A percentile compares a stretch with the other conserved stretches of the same genome.
These are phyloP conservation scores for Pyrenula aspistea DNA, from an alignment of 495 filamentous ascomycete species.

Conservation along the genomic window DNA sequence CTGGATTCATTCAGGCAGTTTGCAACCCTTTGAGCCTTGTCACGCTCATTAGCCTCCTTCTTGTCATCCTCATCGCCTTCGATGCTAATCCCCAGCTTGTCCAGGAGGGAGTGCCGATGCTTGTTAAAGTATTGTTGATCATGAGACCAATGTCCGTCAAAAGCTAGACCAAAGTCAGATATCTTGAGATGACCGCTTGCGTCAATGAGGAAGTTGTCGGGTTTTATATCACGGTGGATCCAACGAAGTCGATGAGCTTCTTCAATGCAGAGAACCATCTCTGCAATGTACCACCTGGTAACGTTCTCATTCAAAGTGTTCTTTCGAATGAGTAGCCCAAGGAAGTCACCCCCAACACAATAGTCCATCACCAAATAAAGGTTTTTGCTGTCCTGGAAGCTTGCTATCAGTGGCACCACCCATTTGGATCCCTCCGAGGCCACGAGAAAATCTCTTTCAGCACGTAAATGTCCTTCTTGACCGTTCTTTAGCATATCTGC, in stretches of 20 bases:
- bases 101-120: constrained; percentile 64
- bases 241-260: constrained; percentile 76
- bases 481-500: constrained; percentile 77
- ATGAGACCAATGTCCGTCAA: constrained; percentile 91
- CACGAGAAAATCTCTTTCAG: constrained; percentile 85
- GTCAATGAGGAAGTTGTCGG: constrained; percentile 89
- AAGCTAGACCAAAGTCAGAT: constrained; percentile 87
- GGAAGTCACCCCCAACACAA: constrained; percentile 90
- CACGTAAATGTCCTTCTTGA: constrained; percentile 85
- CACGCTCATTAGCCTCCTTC: constrained; percentile 30
- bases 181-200: constrained; percentile 86
- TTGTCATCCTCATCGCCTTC: constrained; percentile 65
- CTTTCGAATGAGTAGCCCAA: constrained; percentile 72
- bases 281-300: constrained; percentile 76
- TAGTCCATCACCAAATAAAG: constrained; percentile 96
- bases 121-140: constrained; percentile 74
- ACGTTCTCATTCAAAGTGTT: constrained; percentile 65
- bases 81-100: constrained; percentile 61
- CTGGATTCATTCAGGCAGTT: constrained; percentile 2
- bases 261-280: constrained; percentile 93
- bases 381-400: constrained; percentile 74
- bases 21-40: constrained; percentile 1
- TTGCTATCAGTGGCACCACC: constrained; percentile 79
- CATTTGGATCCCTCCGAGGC: constrained; percentile 70
- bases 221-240: constrained; percentile 94